Base-by-base conservation (phyloP, 225 moss, liverwort and hornwort genomes). In the Sphagnum tenellum region DNA sequence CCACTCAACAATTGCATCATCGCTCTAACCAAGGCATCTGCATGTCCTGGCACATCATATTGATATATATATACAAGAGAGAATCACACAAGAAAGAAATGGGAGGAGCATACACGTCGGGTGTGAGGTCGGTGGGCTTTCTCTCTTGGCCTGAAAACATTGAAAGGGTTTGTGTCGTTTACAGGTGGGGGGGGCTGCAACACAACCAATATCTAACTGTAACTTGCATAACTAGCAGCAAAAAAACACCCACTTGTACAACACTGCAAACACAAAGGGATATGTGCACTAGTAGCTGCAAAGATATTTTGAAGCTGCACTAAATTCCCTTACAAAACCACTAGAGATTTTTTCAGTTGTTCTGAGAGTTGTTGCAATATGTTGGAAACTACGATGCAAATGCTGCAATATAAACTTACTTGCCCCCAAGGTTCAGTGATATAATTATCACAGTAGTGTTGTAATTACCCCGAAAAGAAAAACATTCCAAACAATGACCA, bases 151-250 rank as follows among this genome's bases (percentile, higher is more conserved):
- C 98, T 93, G 71, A 98, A 98, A 57, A 98, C 98, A 71, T 98
- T 98, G 75, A 93, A 98, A 56, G 98, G 98, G 71, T 98, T 98
- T 70, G 98, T 98, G 69, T 98, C 98, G 76, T 98, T 90, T 73
- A 98, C 93, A 50, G 90, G 90, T 74, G 98, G 93, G 72, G 98
- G 90, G 48, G 90, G 98, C 98, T 98, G 93, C 79, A 86, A 70
- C 12, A 61, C 50, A 48, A 70, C 48, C 5, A 55, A 29, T 29
- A 29, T 29, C 29, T 29, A 29, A 29, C 29, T 29, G 29, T 29
- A 29, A 29, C 29, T 29, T 29, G 29, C 29, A 29, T 29, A 1
- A 58, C 29, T 7, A 58, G 58, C 58, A 58, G 12, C 58, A 2
- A 13, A 13, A 58, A 56, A 56, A 2, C 13, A 11, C 11, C 13